phyloP scores from a whole-genome alignment of 768 basidiomycete species.

The Tricholoma furcatifolium region DNA sequence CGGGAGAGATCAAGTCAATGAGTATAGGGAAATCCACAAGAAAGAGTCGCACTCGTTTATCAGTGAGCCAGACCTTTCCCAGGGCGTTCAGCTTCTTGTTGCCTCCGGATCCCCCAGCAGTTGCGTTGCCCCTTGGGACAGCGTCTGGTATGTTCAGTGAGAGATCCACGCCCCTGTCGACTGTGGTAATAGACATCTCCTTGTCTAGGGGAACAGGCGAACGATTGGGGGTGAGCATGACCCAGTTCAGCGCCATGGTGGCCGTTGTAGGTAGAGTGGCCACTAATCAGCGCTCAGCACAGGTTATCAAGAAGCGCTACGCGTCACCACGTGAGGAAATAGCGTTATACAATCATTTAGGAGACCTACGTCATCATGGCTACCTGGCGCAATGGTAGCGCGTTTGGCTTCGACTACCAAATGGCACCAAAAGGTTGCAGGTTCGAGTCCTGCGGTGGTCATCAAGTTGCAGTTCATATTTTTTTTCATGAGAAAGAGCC shows the following conservation, averaged over 20 bases:
- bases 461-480: too few species aligned
- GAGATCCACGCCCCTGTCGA: conserved; percentile 60
- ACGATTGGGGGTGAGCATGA: conserved; percentile 58
- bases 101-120: conserved; percentile 54
- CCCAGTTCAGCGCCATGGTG: conserved; percentile 79
- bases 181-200: conserved; percentile 56
- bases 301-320: too few species aligned
- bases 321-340: too few species aligned
- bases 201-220: conserved; percentile 62
- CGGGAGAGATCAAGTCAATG: conserved; percentile 4
- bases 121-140: conserved; percentile 37
- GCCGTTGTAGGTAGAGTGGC: not conserved
- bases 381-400: conserved; percentile 94
- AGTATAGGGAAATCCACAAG: not conserved
- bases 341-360: not conserved
- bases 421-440: conserved; percentile 91
- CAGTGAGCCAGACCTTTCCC: conserved; percentile 66
- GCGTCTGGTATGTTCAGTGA: conserved; percentile 56
- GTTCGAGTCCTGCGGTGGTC: conserved; percentile 96
- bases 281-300: too few species aligned
- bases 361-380: conserved; percentile 34
- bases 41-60: conserved; percentile 58
- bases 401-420: conserved; percentile 87
- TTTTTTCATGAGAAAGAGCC: too few species aligned
- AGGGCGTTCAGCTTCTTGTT: conserved; percentile 54